Conservation (phyloP, 2,329 filamentous ascomycete genomes). For the Didymella sp. region DNA sequence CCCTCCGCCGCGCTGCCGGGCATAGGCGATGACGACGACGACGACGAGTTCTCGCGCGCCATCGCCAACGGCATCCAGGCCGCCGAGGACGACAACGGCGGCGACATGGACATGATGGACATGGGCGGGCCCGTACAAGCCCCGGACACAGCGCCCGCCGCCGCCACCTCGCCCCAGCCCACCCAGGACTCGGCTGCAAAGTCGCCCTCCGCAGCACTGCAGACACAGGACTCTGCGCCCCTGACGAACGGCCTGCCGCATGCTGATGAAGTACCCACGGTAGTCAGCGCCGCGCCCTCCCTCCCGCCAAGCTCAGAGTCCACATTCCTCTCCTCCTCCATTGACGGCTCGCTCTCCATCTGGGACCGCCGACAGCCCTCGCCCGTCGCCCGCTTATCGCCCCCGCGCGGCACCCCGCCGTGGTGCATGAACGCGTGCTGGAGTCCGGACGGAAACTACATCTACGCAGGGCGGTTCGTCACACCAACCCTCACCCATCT, state of each 20-base stretch:
- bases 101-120: slow-evolving; percentile 56
- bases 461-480: slow-evolving; percentile 77
- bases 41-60: slow-evolving; percentile 76
- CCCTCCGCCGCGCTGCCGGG: slow-evolving; percentile 61
- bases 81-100: slow-evolving; percentile 54
- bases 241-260: slow-evolving; percentile 60
- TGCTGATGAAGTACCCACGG: slow-evolving; percentile 52
- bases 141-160: slow-evolving; percentile 30
- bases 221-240: slow-evolving; percentile 22
- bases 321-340: slow-evolving; percentile 86
- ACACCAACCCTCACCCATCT: neutral
- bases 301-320: slow-evolving; percentile 56
- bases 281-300: slow-evolving; percentile 24
- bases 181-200: neutral
- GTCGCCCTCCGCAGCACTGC: slow-evolving; percentile 11
- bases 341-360: slow-evolving; percentile 86
- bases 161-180: neutral
- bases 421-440: slow-evolving; percentile 99
- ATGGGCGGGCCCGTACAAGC: slow-evolving; percentile 54
- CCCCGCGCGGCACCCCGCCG: slow-evolving; percentile 77
- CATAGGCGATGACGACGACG: slow-evolving; percentile 70
- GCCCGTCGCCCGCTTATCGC: slow-evolving; percentile 79
- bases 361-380: slow-evolving; percentile 85
- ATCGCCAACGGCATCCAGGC: slow-evolving; percentile 65
- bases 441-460: slow-evolving; percentile 93